Percentiles rank a stretch among this genome's conserved stretches.
phyloP scores from a whole-genome alignment of 345 rosid species.

The Dipteronia sinensis region DNA sequence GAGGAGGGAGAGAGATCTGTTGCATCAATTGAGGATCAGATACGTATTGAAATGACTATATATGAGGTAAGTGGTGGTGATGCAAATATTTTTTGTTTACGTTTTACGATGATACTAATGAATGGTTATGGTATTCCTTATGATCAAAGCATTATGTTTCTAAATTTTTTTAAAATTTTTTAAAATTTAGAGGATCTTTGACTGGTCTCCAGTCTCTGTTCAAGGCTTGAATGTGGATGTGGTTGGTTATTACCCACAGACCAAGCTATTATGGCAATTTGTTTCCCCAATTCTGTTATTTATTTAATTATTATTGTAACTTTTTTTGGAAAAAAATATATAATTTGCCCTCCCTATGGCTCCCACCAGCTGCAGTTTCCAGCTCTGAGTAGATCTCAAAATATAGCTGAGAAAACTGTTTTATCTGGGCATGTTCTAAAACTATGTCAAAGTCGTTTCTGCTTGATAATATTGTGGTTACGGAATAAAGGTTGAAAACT shows the following conservation, averaged over 20 bases:
- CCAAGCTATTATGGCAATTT: not conserved
- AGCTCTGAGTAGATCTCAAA: not conserved
- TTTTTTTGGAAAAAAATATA: not conserved
- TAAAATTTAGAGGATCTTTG: too few species aligned
- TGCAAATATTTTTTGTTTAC: constrained; percentile 8
- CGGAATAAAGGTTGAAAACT: not conserved
- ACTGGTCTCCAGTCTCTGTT: not conserved
- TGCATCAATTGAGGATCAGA: constrained; percentile 85
- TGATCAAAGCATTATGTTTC: not conserved
- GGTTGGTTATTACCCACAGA: not conserved
- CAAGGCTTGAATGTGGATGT: not conserved
- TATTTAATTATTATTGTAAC: not conserved
- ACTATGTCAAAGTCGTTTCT: not conserved
- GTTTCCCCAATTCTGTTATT: not conserved
- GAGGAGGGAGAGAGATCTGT: constrained; percentile 81
- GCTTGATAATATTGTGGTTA: not conserved
- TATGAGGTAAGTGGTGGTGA: constrained; percentile 63
- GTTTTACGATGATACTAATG: not conserved
- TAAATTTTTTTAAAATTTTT: not conserved
- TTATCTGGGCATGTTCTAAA: not conserved
- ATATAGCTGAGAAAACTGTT: not conserved
- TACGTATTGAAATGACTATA: constrained; percentile 87
- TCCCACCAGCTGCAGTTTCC: not conserved
- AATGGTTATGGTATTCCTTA: not conserved
- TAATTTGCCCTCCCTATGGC: not conserved